A percentile compares a stretch with the other conserved stretches of the same genome.
Evolutionary conservation across 1,284 basidiomycete genomes (phyloP).

Genomic region (Termitomyces sp.): DNA sequence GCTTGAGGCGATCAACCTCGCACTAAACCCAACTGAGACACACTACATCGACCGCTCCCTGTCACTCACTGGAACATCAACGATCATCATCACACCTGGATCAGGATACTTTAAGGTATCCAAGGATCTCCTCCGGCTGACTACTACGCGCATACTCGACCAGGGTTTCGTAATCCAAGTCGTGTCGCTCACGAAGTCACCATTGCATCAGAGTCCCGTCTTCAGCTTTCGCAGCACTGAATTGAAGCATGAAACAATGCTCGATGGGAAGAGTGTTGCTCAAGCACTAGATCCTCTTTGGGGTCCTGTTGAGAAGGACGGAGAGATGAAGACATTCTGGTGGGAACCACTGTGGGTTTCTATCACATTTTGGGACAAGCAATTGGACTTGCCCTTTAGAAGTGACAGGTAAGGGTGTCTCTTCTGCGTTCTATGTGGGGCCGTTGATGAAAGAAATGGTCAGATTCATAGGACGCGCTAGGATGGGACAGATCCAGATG

Average conservation of each 20-base stretch:
- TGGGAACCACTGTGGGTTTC: conserved; percentile 87
- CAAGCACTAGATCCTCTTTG: conserved; percentile 74
- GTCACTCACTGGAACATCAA: conserved; percentile 84
- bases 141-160: conserved; percentile 93
- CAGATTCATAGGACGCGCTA: conserved; percentile 85
- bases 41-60: conserved; percentile 96
- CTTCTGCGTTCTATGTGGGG: neutral
- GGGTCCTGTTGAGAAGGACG: conserved; percentile 56
- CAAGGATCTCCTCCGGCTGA: conserved; percentile 86
- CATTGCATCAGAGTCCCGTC: conserved; percentile 87
- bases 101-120: conserved; percentile 93
- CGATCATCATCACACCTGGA: conserved; percentile 88
- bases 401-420: conserved; percentile 59
- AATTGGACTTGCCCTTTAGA: conserved; percentile 84
- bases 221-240: conserved; percentile 73
- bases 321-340: conserved; percentile 57
- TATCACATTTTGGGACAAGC: conserved; percentile 79
- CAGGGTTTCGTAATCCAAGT: conserved; percentile 91
- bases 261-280: conserved; percentile 38
- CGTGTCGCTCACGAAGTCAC: conserved; percentile 88
- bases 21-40: conserved; percentile 89
- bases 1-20: conserved; percentile 91
- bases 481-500: conserved; percentile 95
- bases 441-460: neutral
- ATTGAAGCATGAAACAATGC: conserved; percentile 31